These are phyloP conservation scores for Didymella pinodella DNA, from an alignment of 2,329 filamentous ascomycete species.

Conservation along the genomic window DNA sequence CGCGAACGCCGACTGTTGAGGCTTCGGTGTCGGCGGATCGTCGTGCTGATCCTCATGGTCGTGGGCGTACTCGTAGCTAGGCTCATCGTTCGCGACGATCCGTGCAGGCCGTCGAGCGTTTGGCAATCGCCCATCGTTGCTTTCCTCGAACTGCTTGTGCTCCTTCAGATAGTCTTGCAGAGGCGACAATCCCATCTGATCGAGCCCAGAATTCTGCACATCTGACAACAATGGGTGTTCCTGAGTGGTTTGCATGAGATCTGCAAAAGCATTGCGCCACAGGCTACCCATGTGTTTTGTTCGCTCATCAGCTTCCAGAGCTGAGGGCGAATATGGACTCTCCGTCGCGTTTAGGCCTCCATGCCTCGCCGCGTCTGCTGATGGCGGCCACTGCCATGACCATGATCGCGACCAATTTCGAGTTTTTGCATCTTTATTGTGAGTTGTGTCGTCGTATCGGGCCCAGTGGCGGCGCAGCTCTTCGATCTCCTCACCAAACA, in stretches of 20 bases:
- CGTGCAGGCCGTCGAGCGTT: background rate
- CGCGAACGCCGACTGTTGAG: constrained; percentile 22
- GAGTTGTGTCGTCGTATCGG: constrained; percentile 5
- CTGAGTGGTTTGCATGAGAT: constrained; percentile 58
- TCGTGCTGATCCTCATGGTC: constrained; percentile 47
- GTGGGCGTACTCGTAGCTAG: constrained; percentile 45
- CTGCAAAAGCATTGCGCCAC: constrained; percentile 68
- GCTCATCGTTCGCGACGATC: constrained; percentile 34
- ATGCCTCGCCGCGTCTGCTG: constrained; percentile 20
- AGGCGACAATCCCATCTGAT: constrained; percentile 19
- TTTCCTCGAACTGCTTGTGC: constrained; percentile 11
- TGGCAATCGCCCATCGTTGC: background rate
- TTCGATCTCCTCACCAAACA: constrained; percentile 15
- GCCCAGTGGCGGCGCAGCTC: constrained; percentile 17
- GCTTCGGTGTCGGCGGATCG: constrained; percentile 42
- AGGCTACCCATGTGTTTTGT: constrained; percentile 49
- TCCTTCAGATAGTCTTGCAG: constrained; percentile 12
- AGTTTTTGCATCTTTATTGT: constrained; percentile 4
- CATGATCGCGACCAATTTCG: constrained; percentile 23
- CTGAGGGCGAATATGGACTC: constrained; percentile 61
- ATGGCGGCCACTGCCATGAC: constrained; percentile 34
- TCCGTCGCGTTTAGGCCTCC: constrained; percentile 10
- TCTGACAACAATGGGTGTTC: constrained; percentile 17
- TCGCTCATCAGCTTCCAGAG: constrained; percentile 58
- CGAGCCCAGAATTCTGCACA: constrained; percentile 23